phyloP scores from a whole-genome alignment of 495 filamentous ascomycete species.

The Penicillium ochrochloron region DNA sequence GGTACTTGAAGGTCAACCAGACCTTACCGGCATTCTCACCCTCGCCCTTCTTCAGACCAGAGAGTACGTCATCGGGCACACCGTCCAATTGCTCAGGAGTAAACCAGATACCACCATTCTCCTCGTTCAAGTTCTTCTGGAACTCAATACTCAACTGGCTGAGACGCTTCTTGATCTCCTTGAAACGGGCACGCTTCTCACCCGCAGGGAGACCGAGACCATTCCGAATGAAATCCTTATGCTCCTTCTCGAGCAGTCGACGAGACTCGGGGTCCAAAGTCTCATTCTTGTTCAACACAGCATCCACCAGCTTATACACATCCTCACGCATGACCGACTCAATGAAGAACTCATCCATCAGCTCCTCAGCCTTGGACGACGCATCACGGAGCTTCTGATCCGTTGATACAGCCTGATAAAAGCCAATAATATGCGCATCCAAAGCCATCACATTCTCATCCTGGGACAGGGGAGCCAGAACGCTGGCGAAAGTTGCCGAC shows the following conservation, averaged over 20 bases:
- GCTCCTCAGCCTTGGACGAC: slow-evolving; percentile 68
- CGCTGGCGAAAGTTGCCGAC: slow-evolving; percentile 67
- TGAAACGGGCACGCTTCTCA: slow-evolving; percentile 65
- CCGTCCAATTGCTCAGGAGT: slow-evolving; percentile 64
- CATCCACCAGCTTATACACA: slow-evolving; percentile 65
- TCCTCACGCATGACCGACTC: slow-evolving; percentile 72
- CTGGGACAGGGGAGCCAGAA: slow-evolving; percentile 64
- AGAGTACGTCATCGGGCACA: slow-evolving; percentile 64
- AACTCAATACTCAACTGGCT: slow-evolving; percentile 68
- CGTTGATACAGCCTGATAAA: slow-evolving; percentile 81
- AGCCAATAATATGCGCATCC: slow-evolving; percentile 65
- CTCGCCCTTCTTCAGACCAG: slow-evolving; percentile 71
- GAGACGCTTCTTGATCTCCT: slow-evolving; percentile 73
- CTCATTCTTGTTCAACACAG: slow-evolving; percentile 61
- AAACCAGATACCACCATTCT: slow-evolving; percentile 70
- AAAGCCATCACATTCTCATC: slow-evolving; percentile 70
- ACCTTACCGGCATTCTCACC: slow-evolving; percentile 70
- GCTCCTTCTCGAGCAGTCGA: slow-evolving; percentile 68
- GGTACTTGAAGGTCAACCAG: slow-evolving; percentile 71
- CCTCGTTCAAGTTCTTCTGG: slow-evolving; percentile 72
- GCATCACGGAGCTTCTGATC: slow-evolving; percentile 72
- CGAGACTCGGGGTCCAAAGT: slow-evolving; percentile 66
- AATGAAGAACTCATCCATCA: slow-evolving; percentile 69
- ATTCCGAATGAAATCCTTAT: slow-evolving; percentile 68
- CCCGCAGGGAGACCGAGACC: slow-evolving; percentile 66